Percentiles rank a stretch among this genome's conserved stretches.
Conservation (phyloP, 345 rosid genomes). For the Eutrema yunnanense region DNA sequence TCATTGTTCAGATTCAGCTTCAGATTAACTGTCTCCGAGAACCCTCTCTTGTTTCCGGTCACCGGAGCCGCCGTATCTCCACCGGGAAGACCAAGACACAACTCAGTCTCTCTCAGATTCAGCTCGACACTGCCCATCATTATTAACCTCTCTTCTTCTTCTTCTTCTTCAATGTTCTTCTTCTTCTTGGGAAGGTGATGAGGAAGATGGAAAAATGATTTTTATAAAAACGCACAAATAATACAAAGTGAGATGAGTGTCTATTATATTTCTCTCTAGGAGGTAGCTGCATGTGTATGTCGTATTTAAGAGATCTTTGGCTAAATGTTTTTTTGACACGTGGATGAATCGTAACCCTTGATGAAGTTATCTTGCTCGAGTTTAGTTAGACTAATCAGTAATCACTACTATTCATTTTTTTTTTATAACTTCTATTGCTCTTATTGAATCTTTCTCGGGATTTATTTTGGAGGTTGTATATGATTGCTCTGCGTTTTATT, state of each 20-base stretch:
- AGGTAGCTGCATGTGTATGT: constrained; percentile 34
- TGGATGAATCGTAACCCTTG: constrained; percentile 17
- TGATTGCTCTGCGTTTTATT: not conserved
- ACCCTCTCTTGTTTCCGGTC: constrained; percentile 61
- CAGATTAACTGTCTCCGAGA: constrained; percentile 66
- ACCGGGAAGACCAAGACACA: constrained; percentile 79
- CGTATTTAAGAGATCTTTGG: constrained; percentile 25
- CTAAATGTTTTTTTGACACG: constrained; percentile 21
- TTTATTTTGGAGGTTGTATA: not conserved
- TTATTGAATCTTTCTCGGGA: constrained; percentile 8
- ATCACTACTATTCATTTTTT: not conserved
- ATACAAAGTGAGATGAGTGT: constrained; percentile 22
- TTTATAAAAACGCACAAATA: constrained; percentile 9
- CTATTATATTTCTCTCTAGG: constrained; percentile 18
- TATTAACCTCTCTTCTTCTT: constrained; percentile 10
- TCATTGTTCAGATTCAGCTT: constrained; percentile 59
- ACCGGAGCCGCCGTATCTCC: constrained; percentile 23
- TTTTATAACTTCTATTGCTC: not conserved
- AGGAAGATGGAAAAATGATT: constrained; percentile 18
- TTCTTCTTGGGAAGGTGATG: constrained; percentile 19
- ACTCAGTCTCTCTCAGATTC: constrained; percentile 64
- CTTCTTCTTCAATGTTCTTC: not conserved
- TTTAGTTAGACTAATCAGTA: not conserved
- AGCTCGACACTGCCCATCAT: constrained; percentile 33
- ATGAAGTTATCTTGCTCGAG: not conserved